These are phyloP conservation scores for Hordeum pubiflorum DNA, from an alignment of 202 grass and related monocot genomes.

Conservation along the genomic window DNA sequence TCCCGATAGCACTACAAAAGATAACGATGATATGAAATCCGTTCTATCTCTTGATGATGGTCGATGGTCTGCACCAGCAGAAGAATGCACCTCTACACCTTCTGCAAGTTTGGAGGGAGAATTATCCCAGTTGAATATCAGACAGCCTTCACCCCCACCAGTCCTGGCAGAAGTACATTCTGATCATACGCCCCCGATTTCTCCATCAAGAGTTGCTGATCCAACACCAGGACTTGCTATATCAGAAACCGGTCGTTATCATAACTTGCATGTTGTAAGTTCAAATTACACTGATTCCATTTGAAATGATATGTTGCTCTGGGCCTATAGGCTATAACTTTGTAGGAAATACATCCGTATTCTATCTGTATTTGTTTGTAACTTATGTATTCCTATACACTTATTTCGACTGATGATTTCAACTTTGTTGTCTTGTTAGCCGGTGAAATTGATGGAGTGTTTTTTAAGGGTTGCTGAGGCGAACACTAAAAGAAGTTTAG, in stretches of 20 bases:
- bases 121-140: conserved; percentile 59
- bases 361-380: conserved; percentile 26
- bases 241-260: conserved; percentile 48
- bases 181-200: conserved; percentile 40
- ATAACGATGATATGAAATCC: conserved; percentile 68
- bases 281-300: conserved; percentile 10
- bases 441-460: conserved; percentile 91
- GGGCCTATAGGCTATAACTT: not conserved
- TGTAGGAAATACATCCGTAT: conserved; percentile 5
- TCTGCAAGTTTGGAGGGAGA: conserved; percentile 56
- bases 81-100: conserved; percentile 33
- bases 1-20: conserved; percentile 37
- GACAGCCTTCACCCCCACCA: conserved; percentile 83
- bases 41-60: conserved; percentile 98
- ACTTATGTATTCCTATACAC: conserved; percentile 6
- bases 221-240: conserved; percentile 67
- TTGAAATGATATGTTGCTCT: conserved; percentile 10
- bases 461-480: conserved; percentile 90
- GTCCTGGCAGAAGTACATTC: conserved; percentile 70
- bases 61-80: conserved; percentile 60
- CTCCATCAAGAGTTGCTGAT: conserved; percentile 85
- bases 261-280: conserved; percentile 96
- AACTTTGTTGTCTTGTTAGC: conserved; percentile 48
- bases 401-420: conserved; percentile 19
- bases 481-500: conserved; percentile 87